Conservation (phyloP, 306 rosid genomes). For the Acacia melanoxylon region DNA sequence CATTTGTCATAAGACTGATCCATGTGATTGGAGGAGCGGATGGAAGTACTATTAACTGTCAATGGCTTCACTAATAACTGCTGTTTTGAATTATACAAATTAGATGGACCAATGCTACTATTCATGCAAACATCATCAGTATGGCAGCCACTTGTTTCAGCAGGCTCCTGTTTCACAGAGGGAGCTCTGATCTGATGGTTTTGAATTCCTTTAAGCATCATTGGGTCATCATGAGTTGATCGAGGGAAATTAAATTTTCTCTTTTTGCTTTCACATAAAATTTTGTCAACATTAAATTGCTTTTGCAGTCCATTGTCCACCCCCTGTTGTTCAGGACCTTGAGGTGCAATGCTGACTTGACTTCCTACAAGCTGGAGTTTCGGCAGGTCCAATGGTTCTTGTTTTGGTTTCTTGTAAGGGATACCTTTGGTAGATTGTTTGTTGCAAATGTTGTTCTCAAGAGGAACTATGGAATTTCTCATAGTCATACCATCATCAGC, state of each 20-base stretch:
- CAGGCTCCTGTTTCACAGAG: slow-evolving; percentile 35
- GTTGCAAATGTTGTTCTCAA: slow-evolving; percentile 7
- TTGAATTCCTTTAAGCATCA: neutral
- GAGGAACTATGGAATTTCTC: neutral
- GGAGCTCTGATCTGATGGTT: slow-evolving; percentile 19
- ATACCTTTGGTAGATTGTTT: slow-evolving; percentile 16
- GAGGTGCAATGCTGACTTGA: slow-evolving; percentile 15
- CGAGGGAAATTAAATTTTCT: slow-evolving; percentile 12
- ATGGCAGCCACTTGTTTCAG: slow-evolving; percentile 3
- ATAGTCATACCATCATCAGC: neutral
- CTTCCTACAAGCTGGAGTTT: slow-evolving; percentile 26
- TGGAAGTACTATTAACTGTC: slow-evolving; percentile 4
- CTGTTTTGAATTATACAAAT: slow-evolving; percentile 7
- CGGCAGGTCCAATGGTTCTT: slow-evolving; percentile 30
- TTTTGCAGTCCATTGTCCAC: slow-evolving; percentile 1
- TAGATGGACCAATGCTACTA: slow-evolving; percentile 2
- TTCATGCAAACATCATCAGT: slow-evolving; percentile 13
- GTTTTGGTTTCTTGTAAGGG: slow-evolving; percentile 32
- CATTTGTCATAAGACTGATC: slow-evolving; percentile 11
- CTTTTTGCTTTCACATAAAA: slow-evolving; percentile 16
- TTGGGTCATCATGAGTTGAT: slow-evolving; percentile 7
- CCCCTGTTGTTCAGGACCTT: slow-evolving; percentile 28
- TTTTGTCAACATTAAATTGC: slow-evolving; percentile 20
- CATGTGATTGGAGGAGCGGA: neutral
- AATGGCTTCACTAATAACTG: neutral